Evolutionary conservation across 345 rosid species (phyloP).

Genomic region (Geranium rotundifolium): DNA sequence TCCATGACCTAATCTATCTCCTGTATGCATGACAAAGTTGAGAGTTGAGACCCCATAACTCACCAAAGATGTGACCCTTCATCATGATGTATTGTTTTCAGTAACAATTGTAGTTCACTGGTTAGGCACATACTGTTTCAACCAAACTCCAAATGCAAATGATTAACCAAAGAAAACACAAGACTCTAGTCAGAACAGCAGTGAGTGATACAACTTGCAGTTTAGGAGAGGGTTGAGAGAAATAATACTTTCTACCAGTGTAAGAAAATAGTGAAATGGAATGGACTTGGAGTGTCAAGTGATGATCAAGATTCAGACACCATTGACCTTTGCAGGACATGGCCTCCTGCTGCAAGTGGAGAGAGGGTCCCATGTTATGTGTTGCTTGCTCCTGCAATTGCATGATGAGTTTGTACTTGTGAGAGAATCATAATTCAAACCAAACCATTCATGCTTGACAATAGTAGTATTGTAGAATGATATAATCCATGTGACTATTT

Average conservation of each 20-base stretch:
- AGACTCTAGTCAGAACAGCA: neutral
- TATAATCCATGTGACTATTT: no score
- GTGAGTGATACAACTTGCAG: neutral
- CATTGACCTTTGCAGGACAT: neutral
- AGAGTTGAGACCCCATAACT: no score
- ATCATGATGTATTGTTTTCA: neutral
- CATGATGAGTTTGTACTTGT: no score
- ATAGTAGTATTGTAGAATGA: neutral
- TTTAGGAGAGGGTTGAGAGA: neutral
- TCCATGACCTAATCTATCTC: neutral
- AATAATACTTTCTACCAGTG: neutral
- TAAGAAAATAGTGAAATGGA: neutral
- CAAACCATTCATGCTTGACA: neutral
- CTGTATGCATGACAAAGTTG: neutral
- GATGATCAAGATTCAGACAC: conserved; percentile 9
- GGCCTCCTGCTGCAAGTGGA: conserved; percentile 3
- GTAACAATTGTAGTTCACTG: neutral
- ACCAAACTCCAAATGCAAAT: neutral
- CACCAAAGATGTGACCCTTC: neutral
- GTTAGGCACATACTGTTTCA: neutral
- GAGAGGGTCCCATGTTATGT: conserved; percentile 6
- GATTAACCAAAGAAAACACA: no score
- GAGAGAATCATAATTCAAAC: neutral
- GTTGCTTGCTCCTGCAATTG: neutral
- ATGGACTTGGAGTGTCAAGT: neutral